Evolutionary conservation across 192 early-diverging fungal species (phyloP).

Genomic region (Physocladia obscura): DNA sequence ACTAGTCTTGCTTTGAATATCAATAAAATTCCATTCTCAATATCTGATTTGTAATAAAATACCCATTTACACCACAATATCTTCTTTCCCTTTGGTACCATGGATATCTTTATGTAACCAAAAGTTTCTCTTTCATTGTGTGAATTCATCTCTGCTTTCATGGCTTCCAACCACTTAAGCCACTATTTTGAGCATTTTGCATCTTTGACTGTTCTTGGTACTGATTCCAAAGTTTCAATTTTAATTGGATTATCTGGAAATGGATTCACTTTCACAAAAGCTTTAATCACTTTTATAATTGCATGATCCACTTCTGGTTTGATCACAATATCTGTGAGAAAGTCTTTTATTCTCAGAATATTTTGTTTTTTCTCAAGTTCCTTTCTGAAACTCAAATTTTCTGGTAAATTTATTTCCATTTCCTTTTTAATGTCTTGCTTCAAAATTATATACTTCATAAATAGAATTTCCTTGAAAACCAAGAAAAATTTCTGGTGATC

Average conservation of each 20-base stretch:
- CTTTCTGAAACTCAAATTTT: background rate
- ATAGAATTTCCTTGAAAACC: too few relatives aligned
- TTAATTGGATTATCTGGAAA: background rate
- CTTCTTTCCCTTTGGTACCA: background rate
- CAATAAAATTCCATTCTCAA: too few relatives aligned
- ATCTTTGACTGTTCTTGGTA: background rate
- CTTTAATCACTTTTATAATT: background rate
- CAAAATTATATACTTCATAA: background rate
- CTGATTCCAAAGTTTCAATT: background rate
- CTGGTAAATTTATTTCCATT: background rate
- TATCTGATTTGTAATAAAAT: constrained; percentile 14
- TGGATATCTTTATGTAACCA: background rate
- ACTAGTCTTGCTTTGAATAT: constrained; percentile 44
- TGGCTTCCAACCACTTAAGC: too few relatives aligned
- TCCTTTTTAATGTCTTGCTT: background rate
- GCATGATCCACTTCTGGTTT: too few relatives aligned
- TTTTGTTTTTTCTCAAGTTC: background rate
- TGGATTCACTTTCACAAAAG: background rate
- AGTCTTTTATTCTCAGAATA: background rate
- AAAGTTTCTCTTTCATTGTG: background rate
- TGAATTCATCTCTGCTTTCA: too few relatives aligned
- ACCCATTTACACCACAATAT: constrained; percentile 25
- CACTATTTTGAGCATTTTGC: background rate
- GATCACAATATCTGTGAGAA: background rate
- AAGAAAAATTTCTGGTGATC: background rate